Evolutionary conservation across 495 filamentous ascomycete species (phyloP), one percentile per base, ranked within the genome.

Genomic region (Acidiella bohemica): DNA sequence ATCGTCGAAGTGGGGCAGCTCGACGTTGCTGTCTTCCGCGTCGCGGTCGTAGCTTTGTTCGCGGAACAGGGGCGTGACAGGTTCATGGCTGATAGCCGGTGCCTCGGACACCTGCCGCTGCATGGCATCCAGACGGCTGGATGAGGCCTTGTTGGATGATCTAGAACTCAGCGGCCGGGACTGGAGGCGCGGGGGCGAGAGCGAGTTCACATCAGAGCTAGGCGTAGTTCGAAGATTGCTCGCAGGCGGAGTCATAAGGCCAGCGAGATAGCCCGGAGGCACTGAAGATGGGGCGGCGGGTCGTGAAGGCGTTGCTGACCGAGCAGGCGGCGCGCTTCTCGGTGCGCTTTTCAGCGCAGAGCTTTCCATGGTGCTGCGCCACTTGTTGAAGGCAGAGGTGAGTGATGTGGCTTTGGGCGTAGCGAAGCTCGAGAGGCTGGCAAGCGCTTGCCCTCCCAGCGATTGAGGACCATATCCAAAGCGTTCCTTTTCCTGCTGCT

Each of bases 401-500:
- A 93, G 73, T 19, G 82, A 84, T 24, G 85, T 76, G 14, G 80
- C 75, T 32, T 85, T 81, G 2, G 84, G 80, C 2, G 84, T 80
- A 11, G 84, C 75, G 29, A 84, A 62, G 38, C 68, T 71, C 8
- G 72, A 66, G n/a, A 78, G 60, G 16, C 65, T 70, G 11, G 70
- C 64, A 4, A 81, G 57, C 2, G 49, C 52, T 28, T 50, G 51
- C 10, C 35, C 30, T 8, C 37, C 22, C n/a, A 46, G 37, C 2
- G 36, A 29, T n/a, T 32, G 20, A 14, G 37, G 27, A 5, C 8
- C 2, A 13, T 36, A 23, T 1, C 34, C 39, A 30, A 80, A 71
- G 39, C 81, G 67, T 53, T 96, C 92, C 14, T 80, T 80, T 57
- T 93, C 90, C 54, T 93, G 84, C 58, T 83, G 82, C 53, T 96